Base-by-base conservation (phyloP, 768 basidiomycete genomes). In the Leccinum uliginosum region DNA sequence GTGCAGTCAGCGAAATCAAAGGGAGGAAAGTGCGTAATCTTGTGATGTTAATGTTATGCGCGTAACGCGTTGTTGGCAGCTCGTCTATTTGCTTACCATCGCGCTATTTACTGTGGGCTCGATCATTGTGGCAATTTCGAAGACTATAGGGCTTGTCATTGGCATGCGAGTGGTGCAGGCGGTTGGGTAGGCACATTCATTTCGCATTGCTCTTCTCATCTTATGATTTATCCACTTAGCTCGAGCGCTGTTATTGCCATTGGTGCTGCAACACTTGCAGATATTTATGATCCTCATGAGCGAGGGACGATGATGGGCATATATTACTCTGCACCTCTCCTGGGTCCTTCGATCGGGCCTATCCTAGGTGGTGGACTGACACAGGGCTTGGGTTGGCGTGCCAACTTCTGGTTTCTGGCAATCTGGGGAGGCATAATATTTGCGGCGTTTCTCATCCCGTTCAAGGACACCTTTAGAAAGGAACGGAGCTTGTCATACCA, bases 401-500 rank as follows among this genome's bases (percentile, higher is more conserved):
- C 87, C 1, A 82, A 89, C 1, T 93, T 96, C 71, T 94, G 89
- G 83, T 92, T 94, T 67, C 76, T 94, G 34, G 76, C 81, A 2
- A 85, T 87, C 27, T 79, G 85, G 60, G 81, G 82, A 6, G 84
- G 83, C 0, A 45, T 77, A 14, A 81, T 79, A 54, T 75, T 83
- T 55, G 38, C 81, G 21, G 73, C 78, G 15, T 91, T 91, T 69
- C 56, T 89, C 32, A 67, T 86, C n/a, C 73, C 86, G 65, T 91
- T 93, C 76, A 81, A 80, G 54, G 92, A 97, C 66, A 93, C 91
- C 0, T 95, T 90, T 73, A 81, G 93, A 30, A 78, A 79, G 59
- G 91, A 95, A 64, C 84, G 94, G 35, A 94, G 92, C 55, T 71
- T 88, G 15, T 78, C 83, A 1, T 96, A 95, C 68, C 91, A 92